Conservation (phyloP, 2,329 filamentous ascomycete species). For the Arthrobotrys pseudoclavata region DNA sequence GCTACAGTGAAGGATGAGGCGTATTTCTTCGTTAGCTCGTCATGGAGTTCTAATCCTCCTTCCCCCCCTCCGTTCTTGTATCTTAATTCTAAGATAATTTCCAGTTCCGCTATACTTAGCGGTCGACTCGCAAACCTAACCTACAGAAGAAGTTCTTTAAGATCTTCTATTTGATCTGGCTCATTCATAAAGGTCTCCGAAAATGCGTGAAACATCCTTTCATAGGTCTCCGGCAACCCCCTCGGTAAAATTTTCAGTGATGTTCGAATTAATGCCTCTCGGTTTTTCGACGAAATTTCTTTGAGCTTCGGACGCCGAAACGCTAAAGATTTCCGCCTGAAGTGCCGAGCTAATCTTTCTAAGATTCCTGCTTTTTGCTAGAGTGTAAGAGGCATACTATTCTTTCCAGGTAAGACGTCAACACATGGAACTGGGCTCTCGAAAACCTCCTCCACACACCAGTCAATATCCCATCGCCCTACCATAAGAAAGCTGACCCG, state of each 20-base stretch:
- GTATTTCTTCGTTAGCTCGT: slow-evolving; percentile 21
- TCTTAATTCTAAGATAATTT: slow-evolving; percentile 1
- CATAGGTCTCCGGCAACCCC: slow-evolving; percentile 12
- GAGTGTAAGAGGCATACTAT: neutral
- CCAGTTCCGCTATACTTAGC: slow-evolving; percentile 11
- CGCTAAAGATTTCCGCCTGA: slow-evolving; percentile 1
- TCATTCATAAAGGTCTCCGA: neutral
- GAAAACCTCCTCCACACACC: slow-evolving; percentile 8
- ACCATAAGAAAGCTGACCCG: neutral
- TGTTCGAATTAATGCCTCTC: slow-evolving; percentile 3
- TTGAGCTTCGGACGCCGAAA: slow-evolving; percentile 13
- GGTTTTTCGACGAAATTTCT: slow-evolving; percentile 21
- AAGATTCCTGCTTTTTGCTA: neutral
- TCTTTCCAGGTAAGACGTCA: neutral
- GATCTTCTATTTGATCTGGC: slow-evolving; percentile 6
- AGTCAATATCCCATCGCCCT: slow-evolving; percentile 5
- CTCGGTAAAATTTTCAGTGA: slow-evolving; percentile 19
- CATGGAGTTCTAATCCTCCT: neutral
- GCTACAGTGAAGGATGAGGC: slow-evolving; percentile 12
- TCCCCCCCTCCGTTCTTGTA: neutral
- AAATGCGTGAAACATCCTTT: slow-evolving; percentile 9
- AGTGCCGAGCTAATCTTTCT: slow-evolving; percentile 1
- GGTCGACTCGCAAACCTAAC: slow-evolving; percentile 11
- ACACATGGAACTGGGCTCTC: neutral
- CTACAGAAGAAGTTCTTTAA: slow-evolving; percentile 22